Base-by-base conservation (phyloP, 2,329 filamentous ascomycete genomes). In the Chrysoporthe austroafricana region DNA sequence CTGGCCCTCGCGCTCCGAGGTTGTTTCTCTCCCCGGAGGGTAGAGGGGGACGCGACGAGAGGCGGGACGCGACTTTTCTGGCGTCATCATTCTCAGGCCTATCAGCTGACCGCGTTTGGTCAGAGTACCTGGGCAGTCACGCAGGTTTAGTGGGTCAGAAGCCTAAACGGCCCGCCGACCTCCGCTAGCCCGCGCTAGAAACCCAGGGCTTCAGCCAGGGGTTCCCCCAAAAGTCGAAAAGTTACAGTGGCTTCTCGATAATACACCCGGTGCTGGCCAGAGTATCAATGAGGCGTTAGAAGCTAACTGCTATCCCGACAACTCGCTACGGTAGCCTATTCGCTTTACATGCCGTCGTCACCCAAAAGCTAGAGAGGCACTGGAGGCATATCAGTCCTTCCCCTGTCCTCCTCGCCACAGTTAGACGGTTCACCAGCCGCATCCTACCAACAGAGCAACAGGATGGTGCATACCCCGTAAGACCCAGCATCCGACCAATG, bases 61-160 rank as follows among this genome's bases (percentile, higher is more conserved):
- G 68, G 57, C 67, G 70, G 64, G 64, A 70, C 75, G 78, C 79
- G 79, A 76, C 73, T 72, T 67, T 68, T 66, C 68, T 68, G 75
- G 76, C 74, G 80, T 79, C 62, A 59, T 5, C 11, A 26, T 32
- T 44, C 56, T 42, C 34, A 74, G 72, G 76, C 77, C 69, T 67
- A 69, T 81, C 81, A 83, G 73, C 76, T 82, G 81, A 81, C 73
- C 75, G 74, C 71, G 73, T 76, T 73, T 72, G 60, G 67, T 69
- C 64, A 62, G 26, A 62, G 71, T 57, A 21, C 56, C 44, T 46
- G 13, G 58, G 36, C 57, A 43, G 13, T n/a, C 18, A 7, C 36
- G 18, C 11, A 14, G 36, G 5, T 21, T 26, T 16, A 60, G 57
- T 21, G 57, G n/a, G 39, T 39, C 13, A 6, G 7, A 11, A 21